Percentiles rank a stretch among this genome's conserved stretches.
Conservation (phyloP, 2,329 filamentous ascomycete species). For the Phaeosphaeriaceae sp. region DNA sequence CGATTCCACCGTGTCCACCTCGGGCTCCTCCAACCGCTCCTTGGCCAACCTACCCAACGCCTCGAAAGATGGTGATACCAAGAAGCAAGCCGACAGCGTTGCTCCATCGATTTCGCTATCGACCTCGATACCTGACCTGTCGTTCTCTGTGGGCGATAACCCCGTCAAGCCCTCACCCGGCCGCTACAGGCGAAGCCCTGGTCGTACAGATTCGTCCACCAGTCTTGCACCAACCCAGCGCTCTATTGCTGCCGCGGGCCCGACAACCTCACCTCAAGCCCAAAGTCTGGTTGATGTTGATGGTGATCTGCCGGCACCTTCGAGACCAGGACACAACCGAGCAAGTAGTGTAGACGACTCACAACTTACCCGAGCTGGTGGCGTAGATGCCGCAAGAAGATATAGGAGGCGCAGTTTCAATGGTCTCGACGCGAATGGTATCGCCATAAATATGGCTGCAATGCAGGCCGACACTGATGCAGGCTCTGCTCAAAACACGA, state of each 20-base stretch:
- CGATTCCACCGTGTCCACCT: constrained; percentile 55
- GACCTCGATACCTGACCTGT: constrained; percentile 60
- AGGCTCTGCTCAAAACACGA: constrained; percentile 14
- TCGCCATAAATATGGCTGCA: constrained; percentile 24
- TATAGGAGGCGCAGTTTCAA: constrained; percentile 85
- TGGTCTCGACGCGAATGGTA: constrained; percentile 57
- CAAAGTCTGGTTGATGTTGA: constrained; percentile 63
- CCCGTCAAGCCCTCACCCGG: constrained; percentile 76
- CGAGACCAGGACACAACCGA: constrained; percentile 59
- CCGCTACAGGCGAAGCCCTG: constrained; percentile 76
- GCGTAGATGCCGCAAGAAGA: constrained; percentile 73
- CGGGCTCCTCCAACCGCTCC: constrained; percentile 59
- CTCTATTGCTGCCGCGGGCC: constrained; percentile 47
- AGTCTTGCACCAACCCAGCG: constrained; percentile 43
- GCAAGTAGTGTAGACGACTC: constrained; percentile 73
- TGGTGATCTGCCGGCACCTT: constrained; percentile 22
- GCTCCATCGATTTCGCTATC: constrained; percentile 59
- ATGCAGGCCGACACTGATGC: constrained; percentile 18
- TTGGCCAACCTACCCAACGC: constrained; percentile 37
- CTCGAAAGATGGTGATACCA: constrained; percentile 58
- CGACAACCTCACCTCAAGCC: constrained; percentile 61
- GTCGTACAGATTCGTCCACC: constrained; percentile 58
- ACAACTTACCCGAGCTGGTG: constrained; percentile 63
- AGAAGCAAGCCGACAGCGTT: constrained; percentile 45
- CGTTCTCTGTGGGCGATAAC: constrained; percentile 61